Percentiles rank a stretch among this genome's conserved stretches.
Evolutionary conservation across 495 filamentous ascomycete genomes (phyloP).

Genomic region (Aspergillus sclerotioniger): DNA sequence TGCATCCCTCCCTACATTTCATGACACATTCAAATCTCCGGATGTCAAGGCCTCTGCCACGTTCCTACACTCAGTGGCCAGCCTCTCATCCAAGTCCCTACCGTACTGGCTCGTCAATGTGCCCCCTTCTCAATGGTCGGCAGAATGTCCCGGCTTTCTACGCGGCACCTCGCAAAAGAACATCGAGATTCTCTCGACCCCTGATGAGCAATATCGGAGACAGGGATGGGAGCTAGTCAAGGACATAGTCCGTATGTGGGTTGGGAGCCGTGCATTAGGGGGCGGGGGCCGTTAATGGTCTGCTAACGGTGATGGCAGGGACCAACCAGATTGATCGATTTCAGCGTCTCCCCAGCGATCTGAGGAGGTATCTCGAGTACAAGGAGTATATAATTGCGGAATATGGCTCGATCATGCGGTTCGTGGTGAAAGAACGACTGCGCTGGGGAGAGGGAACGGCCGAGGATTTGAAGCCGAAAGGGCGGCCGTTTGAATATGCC

Average conservation of each 20-base stretch:
- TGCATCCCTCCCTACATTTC: constrained; percentile 4
- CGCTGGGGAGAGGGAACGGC: constrained; percentile 52
- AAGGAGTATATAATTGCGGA: constrained; percentile 58
- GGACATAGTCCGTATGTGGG: constrained; percentile 51
- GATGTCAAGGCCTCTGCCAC: constrained; percentile 14
- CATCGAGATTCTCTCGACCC: constrained; percentile 60
- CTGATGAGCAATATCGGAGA: constrained; percentile 56
- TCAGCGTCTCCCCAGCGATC: constrained; percentile 68
- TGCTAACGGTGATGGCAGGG: constrained; percentile 26
- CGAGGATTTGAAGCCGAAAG: constrained; percentile 42
- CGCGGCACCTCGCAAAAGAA: constrained; percentile 45
- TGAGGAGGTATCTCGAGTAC: constrained; percentile 69
- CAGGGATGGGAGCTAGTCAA: constrained; percentile 64
- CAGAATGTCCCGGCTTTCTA: constrained; percentile 69
- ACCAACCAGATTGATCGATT: constrained; percentile 71
- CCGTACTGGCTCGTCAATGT: constrained; percentile 85
- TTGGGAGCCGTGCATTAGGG: neutral
- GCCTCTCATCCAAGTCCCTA: constrained; percentile 24
- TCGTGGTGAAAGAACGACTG: constrained; percentile 64
- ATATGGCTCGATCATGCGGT: constrained; percentile 72
- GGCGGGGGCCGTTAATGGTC: neutral
- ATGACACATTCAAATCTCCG: constrained; percentile 25
- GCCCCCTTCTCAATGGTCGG: constrained; percentile 55
- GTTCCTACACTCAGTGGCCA: constrained; percentile 11
- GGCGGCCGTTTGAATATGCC: constrained; percentile 48